Conservation (phyloP, 2,329 filamentous ascomycete species). For the Stemphylium lycopersici region DNA sequence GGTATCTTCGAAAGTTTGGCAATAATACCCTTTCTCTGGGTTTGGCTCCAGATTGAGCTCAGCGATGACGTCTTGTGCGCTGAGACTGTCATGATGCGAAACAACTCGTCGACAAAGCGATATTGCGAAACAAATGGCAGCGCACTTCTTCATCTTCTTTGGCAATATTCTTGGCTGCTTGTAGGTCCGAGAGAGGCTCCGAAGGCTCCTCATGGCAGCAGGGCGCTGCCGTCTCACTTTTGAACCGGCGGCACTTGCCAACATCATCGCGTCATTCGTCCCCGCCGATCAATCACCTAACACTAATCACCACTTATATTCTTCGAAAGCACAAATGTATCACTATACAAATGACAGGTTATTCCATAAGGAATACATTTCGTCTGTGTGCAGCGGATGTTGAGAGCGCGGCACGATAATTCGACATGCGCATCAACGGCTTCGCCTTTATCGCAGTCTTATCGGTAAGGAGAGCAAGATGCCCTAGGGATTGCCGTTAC, state of each 20-base stretch:
- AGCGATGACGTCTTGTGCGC: conserved; percentile 53
- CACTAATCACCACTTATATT: neutral
- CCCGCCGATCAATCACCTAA: neutral
- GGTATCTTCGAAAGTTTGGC: conserved; percentile 56
- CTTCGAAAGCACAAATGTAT: neutral
- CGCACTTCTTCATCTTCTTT: neutral
- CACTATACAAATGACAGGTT: neutral
- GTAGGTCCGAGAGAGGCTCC: neutral
- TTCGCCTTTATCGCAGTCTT: no score
- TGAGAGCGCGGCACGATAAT: no score
- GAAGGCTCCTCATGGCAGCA: neutral
- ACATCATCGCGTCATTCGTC: neutral
- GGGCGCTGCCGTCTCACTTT: neutral
- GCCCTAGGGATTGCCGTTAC: neutral
- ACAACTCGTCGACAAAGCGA: neutral
- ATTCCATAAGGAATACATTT: neutral
- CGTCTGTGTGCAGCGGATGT: no score
- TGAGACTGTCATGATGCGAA: neutral
- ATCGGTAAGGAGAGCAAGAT: neutral
- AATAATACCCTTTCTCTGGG: conserved; percentile 58
- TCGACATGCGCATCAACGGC: no score
- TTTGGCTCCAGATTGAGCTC: conserved; percentile 54
- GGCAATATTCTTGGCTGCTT: neutral
- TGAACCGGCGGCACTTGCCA: neutral
- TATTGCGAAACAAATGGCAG: neutral